A percentile compares a stretch with the other conserved stretches of the same genome.
phyloP scores from a whole-genome alignment of 2,329 filamentous ascomycete genomes.

The Xylaria sp. region DNA sequence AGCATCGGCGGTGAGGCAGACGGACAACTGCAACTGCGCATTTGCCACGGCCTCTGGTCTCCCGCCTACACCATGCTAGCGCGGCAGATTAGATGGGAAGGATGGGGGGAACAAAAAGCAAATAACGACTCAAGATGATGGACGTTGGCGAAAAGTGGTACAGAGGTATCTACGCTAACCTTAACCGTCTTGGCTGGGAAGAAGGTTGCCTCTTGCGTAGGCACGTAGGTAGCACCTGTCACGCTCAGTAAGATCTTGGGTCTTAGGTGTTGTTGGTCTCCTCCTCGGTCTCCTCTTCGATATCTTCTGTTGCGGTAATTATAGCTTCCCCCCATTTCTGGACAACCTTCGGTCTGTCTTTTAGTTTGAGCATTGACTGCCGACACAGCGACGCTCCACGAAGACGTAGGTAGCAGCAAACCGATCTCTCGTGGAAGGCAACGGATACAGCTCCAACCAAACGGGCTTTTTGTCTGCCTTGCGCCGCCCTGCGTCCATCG shows the following conservation, averaged over 20 bases:
- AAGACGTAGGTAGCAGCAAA: conserved; percentile 1
- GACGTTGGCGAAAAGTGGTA: conserved; percentile 5
- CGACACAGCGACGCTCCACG: background rate
- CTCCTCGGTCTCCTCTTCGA: background rate
- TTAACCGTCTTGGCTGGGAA: conserved; percentile 5
- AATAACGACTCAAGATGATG: conserved; percentile 5
- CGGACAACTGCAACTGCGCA: conserved; percentile 1
- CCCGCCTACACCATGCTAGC: conserved; percentile 13
- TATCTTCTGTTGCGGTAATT: background rate
- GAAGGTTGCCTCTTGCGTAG: background rate
- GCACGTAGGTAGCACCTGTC: background rate
- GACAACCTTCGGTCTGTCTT: background rate
- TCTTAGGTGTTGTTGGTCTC: background rate
- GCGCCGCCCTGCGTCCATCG: background rate
- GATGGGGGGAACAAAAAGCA: background rate
- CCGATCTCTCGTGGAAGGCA: background rate
- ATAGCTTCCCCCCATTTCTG: no score
- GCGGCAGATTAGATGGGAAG: conserved; percentile 6
- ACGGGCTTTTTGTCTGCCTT: background rate
- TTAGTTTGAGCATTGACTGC: conserved; percentile 1
- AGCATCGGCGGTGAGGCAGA: background rate
- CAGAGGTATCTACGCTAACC: conserved; percentile 4
- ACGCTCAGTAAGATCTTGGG: conserved; percentile 1
- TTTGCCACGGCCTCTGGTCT: background rate
- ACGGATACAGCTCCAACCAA: background rate